Conservation (phyloP, 345 rosid species). For the Eucalyptus caleyi region DNA sequence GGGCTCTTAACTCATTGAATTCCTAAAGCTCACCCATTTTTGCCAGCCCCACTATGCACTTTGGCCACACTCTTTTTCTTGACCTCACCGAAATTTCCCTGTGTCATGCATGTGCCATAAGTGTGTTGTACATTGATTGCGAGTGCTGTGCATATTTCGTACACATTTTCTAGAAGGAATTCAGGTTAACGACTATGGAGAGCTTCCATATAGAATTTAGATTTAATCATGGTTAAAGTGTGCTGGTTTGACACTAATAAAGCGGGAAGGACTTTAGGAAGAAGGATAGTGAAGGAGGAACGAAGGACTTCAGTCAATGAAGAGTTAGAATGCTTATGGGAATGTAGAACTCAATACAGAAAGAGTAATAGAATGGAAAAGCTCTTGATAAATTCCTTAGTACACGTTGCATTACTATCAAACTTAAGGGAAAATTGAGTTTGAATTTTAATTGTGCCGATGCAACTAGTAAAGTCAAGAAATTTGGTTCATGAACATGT, state of each 20-base stretch:
- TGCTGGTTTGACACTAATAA: no score
- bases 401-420: not conserved
- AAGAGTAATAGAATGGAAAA: not conserved
- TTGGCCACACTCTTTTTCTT: not conserved
- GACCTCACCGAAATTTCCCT: not conserved
- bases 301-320: not conserved
- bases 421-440: not conserved
- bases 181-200: not conserved
- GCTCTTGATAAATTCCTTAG: not conserved
- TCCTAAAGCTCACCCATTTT: fast-evolving
- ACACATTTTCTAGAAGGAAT: not conserved
- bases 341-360: not conserved
- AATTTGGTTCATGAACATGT: not conserved
- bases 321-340: not conserved
- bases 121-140: no score
- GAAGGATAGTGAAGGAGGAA: not conserved
- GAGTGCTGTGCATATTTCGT: not conserved
- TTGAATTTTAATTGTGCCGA: not conserved
- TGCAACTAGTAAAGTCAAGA: not conserved
- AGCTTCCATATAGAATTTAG: not conserved
- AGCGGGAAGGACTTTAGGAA: not conserved
- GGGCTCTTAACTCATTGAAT: not conserved
- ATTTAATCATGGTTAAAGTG: not conserved
- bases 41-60: not conserved
- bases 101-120: not conserved